Conservation (phyloP, 2,329 filamentous ascomycete species). For the Xylariaceae sp. region DNA sequence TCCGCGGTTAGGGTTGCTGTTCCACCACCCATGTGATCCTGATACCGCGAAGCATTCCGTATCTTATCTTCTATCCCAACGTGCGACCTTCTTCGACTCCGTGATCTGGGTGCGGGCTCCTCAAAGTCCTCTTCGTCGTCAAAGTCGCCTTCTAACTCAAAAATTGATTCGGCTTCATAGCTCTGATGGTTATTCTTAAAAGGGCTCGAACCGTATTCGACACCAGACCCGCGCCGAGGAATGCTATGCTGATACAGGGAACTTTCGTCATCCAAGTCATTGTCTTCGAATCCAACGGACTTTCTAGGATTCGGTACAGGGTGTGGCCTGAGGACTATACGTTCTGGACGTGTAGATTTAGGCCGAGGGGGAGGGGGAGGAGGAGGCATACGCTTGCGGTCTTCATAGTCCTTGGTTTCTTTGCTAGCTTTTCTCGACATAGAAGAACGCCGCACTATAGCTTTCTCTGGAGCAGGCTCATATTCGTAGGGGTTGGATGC, state of each 20-base stretch:
- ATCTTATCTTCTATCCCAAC: slow-evolving; percentile 54
- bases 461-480: slow-evolving; percentile 47
- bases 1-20: slow-evolving; percentile 61
- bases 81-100: slow-evolving; percentile 41
- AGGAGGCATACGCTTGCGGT: slow-evolving; percentile 57
- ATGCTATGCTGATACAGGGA: slow-evolving; percentile 28
- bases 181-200: slow-evolving; percentile 36
- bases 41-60: slow-evolving; percentile 55
- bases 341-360: slow-evolving; percentile 42
- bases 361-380: slow-evolving; percentile 55
- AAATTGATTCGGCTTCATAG: slow-evolving; percentile 28
- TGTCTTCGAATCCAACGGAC: slow-evolving; percentile 41
- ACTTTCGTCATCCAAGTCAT: slow-evolving; percentile 33
- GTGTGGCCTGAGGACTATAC: slow-evolving; percentile 42
- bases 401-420: slow-evolving; percentile 53
- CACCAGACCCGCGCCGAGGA: slow-evolving; percentile 33
- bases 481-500: slow-evolving; percentile 50
- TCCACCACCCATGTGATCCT: slow-evolving; percentile 57
- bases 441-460: slow-evolving; percentile 51
- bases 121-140: slow-evolving; percentile 16
- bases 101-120: slow-evolving; percentile 39
- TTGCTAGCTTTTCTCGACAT: slow-evolving; percentile 46
- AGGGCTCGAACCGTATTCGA: slow-evolving; percentile 40
- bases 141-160: slow-evolving; percentile 26
- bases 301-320: slow-evolving; percentile 36